Conservation (phyloP, 148 eudicot species). For the Amaranthus hypochondriacus region DNA sequence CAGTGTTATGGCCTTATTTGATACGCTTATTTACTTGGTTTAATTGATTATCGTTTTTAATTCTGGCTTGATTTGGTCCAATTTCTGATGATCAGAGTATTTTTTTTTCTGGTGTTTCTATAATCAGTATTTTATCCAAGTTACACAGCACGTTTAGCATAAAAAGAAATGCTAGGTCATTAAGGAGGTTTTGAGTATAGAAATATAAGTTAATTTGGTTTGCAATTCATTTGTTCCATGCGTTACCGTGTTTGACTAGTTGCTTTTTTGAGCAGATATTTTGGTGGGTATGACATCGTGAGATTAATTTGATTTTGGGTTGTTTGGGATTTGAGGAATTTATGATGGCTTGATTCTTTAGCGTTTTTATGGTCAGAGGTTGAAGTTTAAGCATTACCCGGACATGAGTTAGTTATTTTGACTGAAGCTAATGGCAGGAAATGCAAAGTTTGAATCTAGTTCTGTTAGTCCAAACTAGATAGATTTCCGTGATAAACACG, state of each 20-base stretch:
- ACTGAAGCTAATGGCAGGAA: conserved; percentile 63
- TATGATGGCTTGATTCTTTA: conserved; percentile 13
- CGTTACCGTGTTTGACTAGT: conserved; percentile 3
- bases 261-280: conserved; percentile 26
- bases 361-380: conserved; percentile 22
- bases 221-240: not conserved
- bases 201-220: not conserved
- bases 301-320: conserved; percentile 11
- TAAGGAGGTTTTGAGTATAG: not conserved
- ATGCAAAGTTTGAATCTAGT: conserved; percentile 48
- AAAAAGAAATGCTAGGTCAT: not conserved
- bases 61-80: conserved; percentile 6
- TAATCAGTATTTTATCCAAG: not conserved
- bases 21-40: conserved; percentile 2
- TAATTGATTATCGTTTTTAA: not conserved
- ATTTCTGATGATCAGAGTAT: conserved; percentile 8
- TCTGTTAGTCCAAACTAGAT: conserved; percentile 49
- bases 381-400: conserved; percentile 14
- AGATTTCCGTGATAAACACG: too few species aligned
- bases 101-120: not conserved
- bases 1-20: too few species aligned
- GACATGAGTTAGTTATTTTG: conserved; percentile 35
- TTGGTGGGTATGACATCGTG: conserved; percentile 15
- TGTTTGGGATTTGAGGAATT: conserved; percentile 10
- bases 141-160: conserved; percentile 3